Conservation (phyloP, 768 basidiomycete species). For the Tylopilus felleus region DNA sequence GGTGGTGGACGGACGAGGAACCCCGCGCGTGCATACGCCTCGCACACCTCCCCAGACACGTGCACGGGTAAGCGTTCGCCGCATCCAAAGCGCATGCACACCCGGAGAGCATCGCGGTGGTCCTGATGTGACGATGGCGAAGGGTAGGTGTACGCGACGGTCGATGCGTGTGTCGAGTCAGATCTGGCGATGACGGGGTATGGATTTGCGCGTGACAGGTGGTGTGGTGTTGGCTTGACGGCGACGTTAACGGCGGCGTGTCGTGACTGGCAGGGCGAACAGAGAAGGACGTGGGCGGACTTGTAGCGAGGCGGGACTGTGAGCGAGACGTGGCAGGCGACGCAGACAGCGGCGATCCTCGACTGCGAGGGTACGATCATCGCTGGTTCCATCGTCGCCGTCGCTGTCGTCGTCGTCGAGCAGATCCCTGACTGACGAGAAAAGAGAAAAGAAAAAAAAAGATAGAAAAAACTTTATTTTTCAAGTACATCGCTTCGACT, state of each 20-base stretch:
- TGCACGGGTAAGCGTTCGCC: conserved; percentile 4
- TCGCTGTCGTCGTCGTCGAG: no score
- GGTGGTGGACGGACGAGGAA: neutral
- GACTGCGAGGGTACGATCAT: no score
- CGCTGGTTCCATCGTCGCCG: no score
- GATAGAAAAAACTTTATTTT: no score
- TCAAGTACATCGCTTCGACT: conserved; percentile 61
- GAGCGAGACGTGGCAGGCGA: conserved; percentile 8
- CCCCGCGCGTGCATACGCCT: conserved; percentile 8
- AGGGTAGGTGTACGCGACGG: neutral
- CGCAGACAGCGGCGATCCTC: no score
- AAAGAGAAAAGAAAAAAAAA: neutral
- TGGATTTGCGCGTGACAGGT: neutral
- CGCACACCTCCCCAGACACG: conserved; percentile 7
- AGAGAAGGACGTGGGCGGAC: conserved; percentile 1
- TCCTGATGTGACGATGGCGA: no score
- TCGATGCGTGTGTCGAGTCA: no score
- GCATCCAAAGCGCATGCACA: conserved; percentile 23
- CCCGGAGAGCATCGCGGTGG: neutral
- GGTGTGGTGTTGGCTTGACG: neutral
- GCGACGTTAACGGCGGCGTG: neutral
- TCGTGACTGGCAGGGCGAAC: conserved; percentile 11
- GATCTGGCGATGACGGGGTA: conserved; percentile 5
- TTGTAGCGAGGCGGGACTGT: neutral
- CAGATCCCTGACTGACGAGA: no score